Evolutionary conservation across 2,329 filamentous ascomycete species (phyloP), one percentile per base, ranked within the genome.

Genomic region (Neofusicoccum cordaticola): DNA sequence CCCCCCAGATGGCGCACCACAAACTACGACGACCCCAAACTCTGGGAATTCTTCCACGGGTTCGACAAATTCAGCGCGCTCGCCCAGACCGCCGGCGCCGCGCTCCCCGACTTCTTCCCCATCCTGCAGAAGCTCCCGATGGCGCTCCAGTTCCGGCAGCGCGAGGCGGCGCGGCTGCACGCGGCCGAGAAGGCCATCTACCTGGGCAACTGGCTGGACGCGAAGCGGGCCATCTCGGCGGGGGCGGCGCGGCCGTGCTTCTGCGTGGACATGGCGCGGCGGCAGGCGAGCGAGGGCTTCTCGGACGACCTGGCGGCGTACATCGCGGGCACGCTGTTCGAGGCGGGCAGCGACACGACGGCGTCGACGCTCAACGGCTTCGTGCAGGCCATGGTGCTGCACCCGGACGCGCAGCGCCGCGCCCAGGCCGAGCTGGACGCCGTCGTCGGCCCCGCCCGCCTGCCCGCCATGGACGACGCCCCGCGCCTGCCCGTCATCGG

Each of bases 41-140:
- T 83, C 56, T 73, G 76, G 66, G 77, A 81, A 65, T 72, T 84
- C 2, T 81, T 80, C 44, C 71, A 78, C 41, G 78, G 78, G 45
- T 78, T 81, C 64, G 73, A 74, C 7, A 75, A 80, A 51, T 82
- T 83, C 44, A 74, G 76, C 12, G 72, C 75, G n/a, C 70, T 82
- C 48, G 78, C 75, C 60, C 77, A 78, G 66, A 77, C 78, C 13
- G 73, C 78, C 4, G 73, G 74, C 0, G 80, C 82, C 0, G 77
- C 78, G 0, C 65, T 84, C 1, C 70, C 83, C 3, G 82, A 85
- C 65, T 71, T 79, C 15, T 84, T 78, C 62, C 83, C 83, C 0
- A 61, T 80, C 0, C 67, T 85, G 1, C 75, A 80, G 17, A 65
- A 67, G 2, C 73, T 86, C 6, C 71, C 72, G 2, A 69, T 68